Percentiles rank a stretch among this genome's conserved stretches.
phyloP scores from a whole-genome alignment of 2,329 filamentous ascomycete species.

The Calonectria leucothoes region DNA sequence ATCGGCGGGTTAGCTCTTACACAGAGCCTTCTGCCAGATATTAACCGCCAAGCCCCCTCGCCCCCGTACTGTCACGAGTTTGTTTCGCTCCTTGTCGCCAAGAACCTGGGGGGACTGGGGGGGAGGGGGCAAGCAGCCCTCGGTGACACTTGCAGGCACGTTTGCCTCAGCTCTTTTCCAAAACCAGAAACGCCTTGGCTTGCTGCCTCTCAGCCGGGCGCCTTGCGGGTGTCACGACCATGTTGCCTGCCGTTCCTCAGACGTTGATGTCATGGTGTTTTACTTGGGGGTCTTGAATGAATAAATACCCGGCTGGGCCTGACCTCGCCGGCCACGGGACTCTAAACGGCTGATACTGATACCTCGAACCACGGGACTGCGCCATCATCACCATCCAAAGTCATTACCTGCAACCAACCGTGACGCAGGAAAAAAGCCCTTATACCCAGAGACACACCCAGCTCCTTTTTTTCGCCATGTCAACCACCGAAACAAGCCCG shows the following conservation, averaged over 20 bases:
- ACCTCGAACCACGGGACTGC: conserved; percentile 15
- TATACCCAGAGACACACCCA: conserved; percentile 14
- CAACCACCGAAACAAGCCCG: conserved; percentile 37
- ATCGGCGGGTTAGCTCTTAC: not conserved
- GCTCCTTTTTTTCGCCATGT: conserved; percentile 36
- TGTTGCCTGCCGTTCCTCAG: not conserved
- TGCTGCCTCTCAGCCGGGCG: not conserved
- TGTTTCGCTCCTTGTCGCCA: conserved; percentile 4
- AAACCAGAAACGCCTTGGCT: not conserved
- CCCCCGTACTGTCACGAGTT: not conserved
- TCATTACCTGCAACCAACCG: not conserved
- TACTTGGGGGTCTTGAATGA: not conserved
- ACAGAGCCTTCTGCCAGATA: not conserved
- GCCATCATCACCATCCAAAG: not conserved
- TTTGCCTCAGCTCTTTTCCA: not conserved
- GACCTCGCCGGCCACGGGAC: conserved; percentile 3
- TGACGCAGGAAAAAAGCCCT: not conserved
- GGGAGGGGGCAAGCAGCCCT: not conserved
- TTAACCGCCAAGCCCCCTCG: not conserved
- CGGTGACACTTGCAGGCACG: not conserved
- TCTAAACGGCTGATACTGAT: conserved; percentile 17
- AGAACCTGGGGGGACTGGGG: not conserved
- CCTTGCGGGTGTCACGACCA: not conserved
- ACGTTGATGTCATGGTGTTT: not conserved
- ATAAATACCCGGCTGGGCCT: conserved; percentile 5